Conservation (phyloP, 345 rosid genomes). For the Eucalyptus cladocalyx region DNA sequence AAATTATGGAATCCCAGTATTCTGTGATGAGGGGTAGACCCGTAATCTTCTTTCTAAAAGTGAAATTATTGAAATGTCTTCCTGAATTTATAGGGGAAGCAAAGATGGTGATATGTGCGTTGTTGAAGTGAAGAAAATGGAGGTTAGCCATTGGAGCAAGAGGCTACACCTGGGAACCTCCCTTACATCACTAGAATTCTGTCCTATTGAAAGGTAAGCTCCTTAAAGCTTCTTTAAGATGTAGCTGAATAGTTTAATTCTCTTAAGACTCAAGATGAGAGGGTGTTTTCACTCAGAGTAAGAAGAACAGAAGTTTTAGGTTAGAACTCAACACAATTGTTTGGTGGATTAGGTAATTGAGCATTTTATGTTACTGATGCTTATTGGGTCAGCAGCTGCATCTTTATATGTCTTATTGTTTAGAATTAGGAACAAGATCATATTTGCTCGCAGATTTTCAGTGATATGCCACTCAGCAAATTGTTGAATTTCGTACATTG, state of each 20-base stretch:
- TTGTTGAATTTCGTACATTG: not conserved
- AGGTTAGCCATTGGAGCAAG: slow-evolving; percentile 75
- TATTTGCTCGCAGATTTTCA: not conserved
- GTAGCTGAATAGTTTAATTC: not conserved
- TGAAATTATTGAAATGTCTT: not conserved
- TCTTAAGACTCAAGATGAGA: not conserved
- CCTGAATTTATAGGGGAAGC: slow-evolving; percentile 48
- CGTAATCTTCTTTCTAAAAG: not conserved
- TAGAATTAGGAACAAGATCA: not conserved
- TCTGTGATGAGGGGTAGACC: not conserved
- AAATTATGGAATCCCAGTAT: not conserved
- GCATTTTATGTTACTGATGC: not conserved
- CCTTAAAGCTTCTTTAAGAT: not conserved
- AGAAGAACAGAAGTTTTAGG: not conserved
- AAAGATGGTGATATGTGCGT: slow-evolving; percentile 83
- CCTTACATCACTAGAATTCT: slow-evolving; percentile 67
- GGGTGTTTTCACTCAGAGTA: not conserved
- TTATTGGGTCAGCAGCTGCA: not conserved
- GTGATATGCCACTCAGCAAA: not conserved
- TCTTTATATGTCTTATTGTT: not conserved
- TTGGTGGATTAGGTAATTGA: not conserved
- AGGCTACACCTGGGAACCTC: slow-evolving; percentile 76
- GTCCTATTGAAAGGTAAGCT: slow-evolving; percentile 69
- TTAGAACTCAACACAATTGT: not conserved
- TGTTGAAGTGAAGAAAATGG: slow-evolving; percentile 90